These are phyloP conservation scores for Acanthamoeba royreba DNA, from an alignment of 208 protist genomes.

Conservation along the genomic window DNA sequence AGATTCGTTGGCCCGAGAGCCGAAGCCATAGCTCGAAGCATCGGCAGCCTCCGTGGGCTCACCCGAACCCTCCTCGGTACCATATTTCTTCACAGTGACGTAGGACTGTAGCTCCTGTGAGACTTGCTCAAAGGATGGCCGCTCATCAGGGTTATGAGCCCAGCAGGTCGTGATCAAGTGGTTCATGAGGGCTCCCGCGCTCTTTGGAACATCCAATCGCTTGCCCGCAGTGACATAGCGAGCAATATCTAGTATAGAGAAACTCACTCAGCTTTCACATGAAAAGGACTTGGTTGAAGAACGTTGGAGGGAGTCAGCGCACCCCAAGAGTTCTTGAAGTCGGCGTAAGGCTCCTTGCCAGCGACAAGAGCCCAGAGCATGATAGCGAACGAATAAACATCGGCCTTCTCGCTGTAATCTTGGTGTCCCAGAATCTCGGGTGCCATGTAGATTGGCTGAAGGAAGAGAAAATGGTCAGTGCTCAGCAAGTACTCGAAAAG, in stretches of 20 bases:
- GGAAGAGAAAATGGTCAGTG: neutral
- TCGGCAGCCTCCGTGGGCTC: neutral
- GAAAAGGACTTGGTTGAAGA: too few relatives aligned
- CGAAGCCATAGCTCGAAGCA: neutral
- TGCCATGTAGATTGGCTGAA: slow-evolving; percentile 62
- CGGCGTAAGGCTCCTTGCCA: neutral
- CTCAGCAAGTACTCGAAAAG: neutral
- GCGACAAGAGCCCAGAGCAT: neutral
- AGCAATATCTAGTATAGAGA: neutral
- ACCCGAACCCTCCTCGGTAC: neutral
- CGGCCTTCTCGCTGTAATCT: slow-evolving; percentile 68
- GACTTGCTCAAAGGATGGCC: neutral
- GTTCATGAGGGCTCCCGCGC: neutral
- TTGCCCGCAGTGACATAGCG: slow-evolving; percentile 20
- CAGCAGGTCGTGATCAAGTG: slow-evolving; percentile 17
- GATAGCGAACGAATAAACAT: slow-evolving; percentile 55
- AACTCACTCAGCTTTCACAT: too few relatives aligned
- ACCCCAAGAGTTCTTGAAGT: slow-evolving; percentile 21
- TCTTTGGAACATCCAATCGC: neutral
- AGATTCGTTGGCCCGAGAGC: neutral
- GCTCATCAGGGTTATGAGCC: neutral
- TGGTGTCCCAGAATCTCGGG: slow-evolving; percentile 64
- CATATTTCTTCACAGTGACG: slow-evolving; percentile 2
- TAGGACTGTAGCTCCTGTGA: neutral
- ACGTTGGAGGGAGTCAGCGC: neutral